phyloP scores from a whole-genome alignment of 371 early-diverging fungal species.

The Mucor lusitanicus region DNA sequence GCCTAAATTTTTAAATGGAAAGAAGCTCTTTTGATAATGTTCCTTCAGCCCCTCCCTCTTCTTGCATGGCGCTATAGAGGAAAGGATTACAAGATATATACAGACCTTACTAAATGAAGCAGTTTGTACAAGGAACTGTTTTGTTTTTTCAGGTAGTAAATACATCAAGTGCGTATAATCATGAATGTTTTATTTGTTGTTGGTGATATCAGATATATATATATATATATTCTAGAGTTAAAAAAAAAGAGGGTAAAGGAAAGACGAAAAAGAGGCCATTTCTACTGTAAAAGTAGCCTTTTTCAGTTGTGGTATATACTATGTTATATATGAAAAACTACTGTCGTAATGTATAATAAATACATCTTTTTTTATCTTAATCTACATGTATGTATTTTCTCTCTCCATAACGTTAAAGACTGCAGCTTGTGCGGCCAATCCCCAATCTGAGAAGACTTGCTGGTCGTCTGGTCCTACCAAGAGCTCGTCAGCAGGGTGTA shows the following conservation, averaged over 20 bases:
- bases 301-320: neutral
- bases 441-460: conserved; percentile 22
- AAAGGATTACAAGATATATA: neutral
- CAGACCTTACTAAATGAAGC: neutral
- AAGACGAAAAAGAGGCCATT: neutral
- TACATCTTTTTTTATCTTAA: neutral
- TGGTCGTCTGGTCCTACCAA: conserved; percentile 8
- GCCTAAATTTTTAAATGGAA: neutral
- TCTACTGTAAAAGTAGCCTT: neutral
- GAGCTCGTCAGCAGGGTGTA: conserved; percentile 10
- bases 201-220: no score
- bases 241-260: no score
- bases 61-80: neutral
- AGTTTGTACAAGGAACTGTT: neutral
- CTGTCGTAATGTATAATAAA: neutral
- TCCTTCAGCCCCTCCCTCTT: no score
- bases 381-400: conserved; percentile 1
- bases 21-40: no score
- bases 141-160: neutral
- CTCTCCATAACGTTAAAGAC: conserved; percentile 22
- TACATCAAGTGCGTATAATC: neutral
- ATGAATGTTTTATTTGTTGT: neutral
- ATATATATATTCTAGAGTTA: no score
- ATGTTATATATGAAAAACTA: neutral
- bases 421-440: conserved; percentile 21